These are phyloP conservation scores for Ocimum tenuiflorum DNA, from an alignment of 257 asterid genomes.

Conservation along the genomic window DNA sequence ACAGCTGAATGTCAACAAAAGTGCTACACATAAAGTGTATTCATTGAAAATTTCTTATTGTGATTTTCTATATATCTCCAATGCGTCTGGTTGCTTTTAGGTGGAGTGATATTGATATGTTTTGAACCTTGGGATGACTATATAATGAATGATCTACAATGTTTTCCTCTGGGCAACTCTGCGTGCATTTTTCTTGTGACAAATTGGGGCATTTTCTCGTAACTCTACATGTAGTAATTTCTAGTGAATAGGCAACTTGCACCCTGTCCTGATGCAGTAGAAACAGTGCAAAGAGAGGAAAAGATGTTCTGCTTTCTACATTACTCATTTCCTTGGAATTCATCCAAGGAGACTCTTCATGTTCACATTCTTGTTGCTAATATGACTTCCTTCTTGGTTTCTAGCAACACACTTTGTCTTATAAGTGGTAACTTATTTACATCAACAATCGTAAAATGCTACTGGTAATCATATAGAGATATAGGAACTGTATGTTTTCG, in stretches of 20 bases:
- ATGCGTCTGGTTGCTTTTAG: background rate
- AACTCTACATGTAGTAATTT: background rate
- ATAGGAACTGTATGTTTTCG: background rate
- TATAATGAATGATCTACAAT: background rate
- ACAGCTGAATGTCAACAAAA: background rate
- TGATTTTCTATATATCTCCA: background rate
- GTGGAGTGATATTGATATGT: background rate
- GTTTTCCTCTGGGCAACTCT: background rate
- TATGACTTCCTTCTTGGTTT: conserved; percentile 1
- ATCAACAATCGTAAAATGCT: background rate
- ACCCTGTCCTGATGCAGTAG: background rate
- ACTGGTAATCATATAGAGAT: background rate
- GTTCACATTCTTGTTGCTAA: background rate
- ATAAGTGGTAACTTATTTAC: background rate
- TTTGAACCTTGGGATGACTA: background rate
- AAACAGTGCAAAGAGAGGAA: background rate
- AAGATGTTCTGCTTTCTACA: background rate
- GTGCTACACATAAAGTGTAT: background rate
- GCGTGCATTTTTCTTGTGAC: background rate
- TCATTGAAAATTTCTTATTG: background rate
- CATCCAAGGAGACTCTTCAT: background rate
- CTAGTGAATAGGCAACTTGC: background rate
- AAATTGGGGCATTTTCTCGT: background rate
- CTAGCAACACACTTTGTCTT: background rate
- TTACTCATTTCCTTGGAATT: background rate